These are phyloP conservation scores for Boletus eberwhitei DNA, from an alignment of 768 basidiomycete species.

Conservation along the genomic window DNA sequence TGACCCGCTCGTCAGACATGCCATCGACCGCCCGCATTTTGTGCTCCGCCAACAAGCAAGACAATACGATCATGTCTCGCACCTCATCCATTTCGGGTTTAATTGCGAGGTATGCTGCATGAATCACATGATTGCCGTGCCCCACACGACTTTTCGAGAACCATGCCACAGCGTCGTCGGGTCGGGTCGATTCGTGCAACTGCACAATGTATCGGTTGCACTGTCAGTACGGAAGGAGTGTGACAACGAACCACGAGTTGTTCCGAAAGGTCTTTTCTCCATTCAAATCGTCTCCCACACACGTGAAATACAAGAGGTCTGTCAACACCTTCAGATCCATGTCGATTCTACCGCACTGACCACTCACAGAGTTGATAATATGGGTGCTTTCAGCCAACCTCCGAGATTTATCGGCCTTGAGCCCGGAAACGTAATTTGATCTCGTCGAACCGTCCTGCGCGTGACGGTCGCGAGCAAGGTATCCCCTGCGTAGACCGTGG, in stretches of 20 bases:
- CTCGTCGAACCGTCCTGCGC: conserved; percentile 8
- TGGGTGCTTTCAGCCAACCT: conserved; percentile 12
- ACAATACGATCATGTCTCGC: conserved; percentile 18
- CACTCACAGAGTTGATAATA: conserved; percentile 13
- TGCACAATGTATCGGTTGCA: neutral
- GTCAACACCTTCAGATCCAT: neutral
- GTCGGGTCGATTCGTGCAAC: conserved; percentile 8
- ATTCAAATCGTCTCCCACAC: conserved; percentile 12
- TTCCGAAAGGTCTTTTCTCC: neutral
- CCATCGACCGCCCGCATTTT: neutral
- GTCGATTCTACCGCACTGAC: neutral
- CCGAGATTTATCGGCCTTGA: conserved; percentile 4
- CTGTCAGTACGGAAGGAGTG: neutral
- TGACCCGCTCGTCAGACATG: neutral
- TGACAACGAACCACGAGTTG: conserved; percentile 16
- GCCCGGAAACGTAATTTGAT: conserved; percentile 16
- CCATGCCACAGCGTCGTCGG: conserved; percentile 7
- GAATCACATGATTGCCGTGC: neutral
- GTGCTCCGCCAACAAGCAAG: conserved; percentile 18
- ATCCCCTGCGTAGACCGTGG: conserved; percentile 4
- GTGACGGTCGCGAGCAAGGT: conserved; percentile 10
- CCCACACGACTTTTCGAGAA: conserved; percentile 5
- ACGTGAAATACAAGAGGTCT: conserved; percentile 13
- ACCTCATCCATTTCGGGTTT: conserved; percentile 10
- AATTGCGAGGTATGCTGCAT: conserved; percentile 10